Evolutionary conservation across 345 rosid genomes (phyloP).

Genomic region (Lepidium aucheri): DNA sequence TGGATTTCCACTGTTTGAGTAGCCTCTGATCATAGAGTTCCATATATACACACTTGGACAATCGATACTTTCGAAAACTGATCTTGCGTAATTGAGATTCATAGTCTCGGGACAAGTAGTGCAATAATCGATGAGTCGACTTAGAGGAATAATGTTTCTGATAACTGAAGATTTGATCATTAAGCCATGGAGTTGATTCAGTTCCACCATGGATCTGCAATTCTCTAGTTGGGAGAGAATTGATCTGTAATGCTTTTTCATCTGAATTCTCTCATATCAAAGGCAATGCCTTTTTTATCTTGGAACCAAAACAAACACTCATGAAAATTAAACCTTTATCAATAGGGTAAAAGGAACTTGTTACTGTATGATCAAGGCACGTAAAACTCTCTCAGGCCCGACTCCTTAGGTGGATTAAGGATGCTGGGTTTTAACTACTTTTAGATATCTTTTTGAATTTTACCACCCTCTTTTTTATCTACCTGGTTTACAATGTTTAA

Average conservation of each 20-base stretch:
- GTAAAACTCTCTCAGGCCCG: too few relatives aligned
- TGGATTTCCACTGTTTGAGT: constrained; percentile 14
- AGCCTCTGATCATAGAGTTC: constrained; percentile 39
- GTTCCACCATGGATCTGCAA: constrained; percentile 23
- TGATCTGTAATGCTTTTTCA: constrained; percentile 23
- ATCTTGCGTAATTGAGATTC: constrained; percentile 21
- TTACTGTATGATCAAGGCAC: too few relatives aligned
- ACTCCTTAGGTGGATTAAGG: too few relatives aligned
- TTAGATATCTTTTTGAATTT: too few relatives aligned
- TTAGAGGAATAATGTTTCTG: constrained; percentile 27
- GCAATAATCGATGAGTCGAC: constrained; percentile 26
- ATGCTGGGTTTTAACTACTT: too few relatives aligned
- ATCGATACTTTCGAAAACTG: constrained; percentile 19
- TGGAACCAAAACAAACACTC: not conserved
- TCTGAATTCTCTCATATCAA: not conserved
- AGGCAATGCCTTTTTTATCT: not conserved
- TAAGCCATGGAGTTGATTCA: constrained; percentile 28
- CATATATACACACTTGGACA: constrained; percentile 29
- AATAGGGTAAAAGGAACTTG: too few relatives aligned
- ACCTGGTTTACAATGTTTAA: too few relatives aligned
- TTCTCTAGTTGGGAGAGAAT: constrained; percentile 23
- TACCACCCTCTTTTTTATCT: too few relatives aligned
- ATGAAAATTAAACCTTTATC: not conserved
- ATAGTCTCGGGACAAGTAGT: constrained; percentile 10
- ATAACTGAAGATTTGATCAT: constrained; percentile 29